Evolutionary conservation across 192 early-diverging fungal species (phyloP).

Genomic region (Podila verticillata): DNA sequence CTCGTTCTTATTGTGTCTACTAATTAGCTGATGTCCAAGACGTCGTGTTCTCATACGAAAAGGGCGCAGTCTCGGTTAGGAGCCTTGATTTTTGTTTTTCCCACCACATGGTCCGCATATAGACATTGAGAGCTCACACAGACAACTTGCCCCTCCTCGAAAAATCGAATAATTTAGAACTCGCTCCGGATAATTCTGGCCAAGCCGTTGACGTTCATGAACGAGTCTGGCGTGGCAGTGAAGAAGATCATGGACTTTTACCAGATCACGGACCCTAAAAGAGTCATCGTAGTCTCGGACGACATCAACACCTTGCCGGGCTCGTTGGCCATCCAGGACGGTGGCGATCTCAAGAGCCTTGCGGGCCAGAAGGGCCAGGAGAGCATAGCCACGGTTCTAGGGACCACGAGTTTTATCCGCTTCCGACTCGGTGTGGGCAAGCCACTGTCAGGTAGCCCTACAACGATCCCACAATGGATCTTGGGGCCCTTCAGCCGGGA

Average conservation of each 20-base stretch:
- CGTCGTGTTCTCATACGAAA: constrained; percentile 55
- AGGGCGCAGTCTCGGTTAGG: constrained; percentile 34
- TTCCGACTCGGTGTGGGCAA: constrained; percentile 68
- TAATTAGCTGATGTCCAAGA: constrained; percentile 63
- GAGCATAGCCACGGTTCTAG: constrained; percentile 55
- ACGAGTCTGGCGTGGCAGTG: constrained; percentile 62
- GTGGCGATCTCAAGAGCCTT: constrained; percentile 55
- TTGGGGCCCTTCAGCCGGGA: constrained; percentile 57
- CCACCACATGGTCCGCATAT: neutral
- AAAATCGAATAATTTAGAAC: too few relatives aligned
- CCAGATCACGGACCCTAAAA: constrained; percentile 56
- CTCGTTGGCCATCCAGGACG: constrained; percentile 63
- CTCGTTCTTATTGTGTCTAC: neutral
- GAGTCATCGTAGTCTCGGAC: constrained; percentile 66
- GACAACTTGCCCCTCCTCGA: too few relatives aligned
- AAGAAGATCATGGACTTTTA: constrained; percentile 63
- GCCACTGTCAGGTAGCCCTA: constrained; percentile 47
- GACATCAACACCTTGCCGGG: constrained; percentile 69
- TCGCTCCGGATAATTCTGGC: constrained; percentile 62
- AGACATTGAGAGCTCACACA: neutral
- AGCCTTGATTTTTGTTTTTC: constrained; percentile 6
- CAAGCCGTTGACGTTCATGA: constrained; percentile 67
- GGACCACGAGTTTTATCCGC: constrained; percentile 60
- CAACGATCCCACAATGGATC: constrained; percentile 57
- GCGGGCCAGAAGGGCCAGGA: constrained; percentile 65